A percentile compares a stretch with the other conserved stretches of the same genome.
phyloP scores from a whole-genome alignment of 495 filamentous ascomycete genomes.

The Schizothecium vesticola region DNA sequence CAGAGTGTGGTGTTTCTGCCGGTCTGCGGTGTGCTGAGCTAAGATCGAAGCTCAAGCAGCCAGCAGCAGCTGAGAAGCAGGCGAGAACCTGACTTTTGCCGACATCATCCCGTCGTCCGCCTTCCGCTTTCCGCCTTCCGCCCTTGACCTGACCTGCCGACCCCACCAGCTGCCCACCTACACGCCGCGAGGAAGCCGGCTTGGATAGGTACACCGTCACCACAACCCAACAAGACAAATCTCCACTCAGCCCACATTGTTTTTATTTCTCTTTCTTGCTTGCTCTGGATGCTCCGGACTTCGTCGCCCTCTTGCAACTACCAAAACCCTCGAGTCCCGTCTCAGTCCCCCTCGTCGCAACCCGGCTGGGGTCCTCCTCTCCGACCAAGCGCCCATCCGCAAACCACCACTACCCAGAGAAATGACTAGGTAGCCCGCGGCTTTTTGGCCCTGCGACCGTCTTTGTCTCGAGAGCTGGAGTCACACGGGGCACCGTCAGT shows the following conservation, averaged over 20 bases:
- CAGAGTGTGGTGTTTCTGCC: not conserved
- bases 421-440: slow-evolving; percentile 26
- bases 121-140: not conserved
- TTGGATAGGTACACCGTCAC: slow-evolving; percentile 16
- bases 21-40: slow-evolving; percentile 19
- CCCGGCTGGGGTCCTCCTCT: slow-evolving; percentile 21
- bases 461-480: slow-evolving; percentile 20
- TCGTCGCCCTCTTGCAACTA: not conserved
- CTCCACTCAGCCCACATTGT: slow-evolving; percentile 36
- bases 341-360: slow-evolving; percentile 16
- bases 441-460: slow-evolving; percentile 20
- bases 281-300: not conserved
- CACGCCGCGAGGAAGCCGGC: slow-evolving; percentile 14
- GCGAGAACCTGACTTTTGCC: slow-evolving; percentile 16
- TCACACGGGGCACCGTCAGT: slow-evolving; percentile 5
- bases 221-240: slow-evolving; percentile 11
- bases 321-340: not conserved
- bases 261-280: slow-evolving; percentile 19
- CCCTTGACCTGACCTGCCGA: slow-evolving; percentile 19
- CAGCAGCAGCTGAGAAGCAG: slow-evolving; percentile 14
- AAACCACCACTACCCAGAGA: slow-evolving; percentile 16
- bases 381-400: slow-evolving; percentile 20
- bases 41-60: slow-evolving; percentile 5
- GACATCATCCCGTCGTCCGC: slow-evolving; percentile 18
- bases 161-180: slow-evolving; percentile 7